These are phyloP conservation scores for Vitis labrusca DNA, from an alignment of 164 flowering plant species.

Conservation along the genomic window DNA sequence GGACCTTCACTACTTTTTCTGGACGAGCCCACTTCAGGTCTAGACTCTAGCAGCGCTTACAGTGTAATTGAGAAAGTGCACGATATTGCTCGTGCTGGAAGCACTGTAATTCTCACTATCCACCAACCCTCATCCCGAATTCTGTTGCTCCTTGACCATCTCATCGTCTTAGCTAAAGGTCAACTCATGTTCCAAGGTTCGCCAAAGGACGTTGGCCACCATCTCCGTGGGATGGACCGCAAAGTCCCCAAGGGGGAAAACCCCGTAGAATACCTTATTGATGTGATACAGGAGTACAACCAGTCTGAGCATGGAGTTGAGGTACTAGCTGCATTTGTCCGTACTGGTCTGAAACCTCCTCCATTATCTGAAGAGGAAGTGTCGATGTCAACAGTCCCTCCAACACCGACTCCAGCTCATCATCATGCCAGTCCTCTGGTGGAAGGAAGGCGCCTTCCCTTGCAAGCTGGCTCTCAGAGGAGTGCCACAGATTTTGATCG, in stretches of 20 bases:
- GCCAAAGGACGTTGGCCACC: slow-evolving; percentile 48
- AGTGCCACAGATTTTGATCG: slow-evolving; percentile 35
- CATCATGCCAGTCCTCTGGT: slow-evolving; percentile 2
- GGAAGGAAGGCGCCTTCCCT: slow-evolving; percentile 29
- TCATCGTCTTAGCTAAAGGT: slow-evolving; percentile 64
- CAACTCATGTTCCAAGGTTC: slow-evolving; percentile 74
- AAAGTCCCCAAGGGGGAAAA: slow-evolving; percentile 62
- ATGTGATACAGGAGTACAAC: slow-evolving; percentile 68
- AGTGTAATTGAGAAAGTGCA: slow-evolving; percentile 69
- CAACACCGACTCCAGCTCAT: slow-evolving; percentile 30
- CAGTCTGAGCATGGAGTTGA: slow-evolving; percentile 59
- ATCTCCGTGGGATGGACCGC: slow-evolving; percentile 56
- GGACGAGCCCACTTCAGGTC: slow-evolving; percentile 76
- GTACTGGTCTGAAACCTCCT: slow-evolving; percentile 61
- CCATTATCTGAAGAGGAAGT: slow-evolving; percentile 33
- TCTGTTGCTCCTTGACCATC: slow-evolving; percentile 58
- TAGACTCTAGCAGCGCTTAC: slow-evolving; percentile 77
- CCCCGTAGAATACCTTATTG: slow-evolving; percentile 60
- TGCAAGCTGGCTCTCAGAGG: slow-evolving; percentile 16
- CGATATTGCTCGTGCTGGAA: slow-evolving; percentile 63
- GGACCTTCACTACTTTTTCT: slow-evolving; percentile 68
- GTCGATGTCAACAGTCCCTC: slow-evolving; percentile 28
- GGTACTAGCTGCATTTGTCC: slow-evolving; percentile 57
- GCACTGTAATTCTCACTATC: slow-evolving; percentile 77
- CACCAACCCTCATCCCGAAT: slow-evolving; percentile 73